Base-by-base conservation (phyloP, 2,329 filamentous ascomycete species). In the Sporothrix variecibatus region DNA sequence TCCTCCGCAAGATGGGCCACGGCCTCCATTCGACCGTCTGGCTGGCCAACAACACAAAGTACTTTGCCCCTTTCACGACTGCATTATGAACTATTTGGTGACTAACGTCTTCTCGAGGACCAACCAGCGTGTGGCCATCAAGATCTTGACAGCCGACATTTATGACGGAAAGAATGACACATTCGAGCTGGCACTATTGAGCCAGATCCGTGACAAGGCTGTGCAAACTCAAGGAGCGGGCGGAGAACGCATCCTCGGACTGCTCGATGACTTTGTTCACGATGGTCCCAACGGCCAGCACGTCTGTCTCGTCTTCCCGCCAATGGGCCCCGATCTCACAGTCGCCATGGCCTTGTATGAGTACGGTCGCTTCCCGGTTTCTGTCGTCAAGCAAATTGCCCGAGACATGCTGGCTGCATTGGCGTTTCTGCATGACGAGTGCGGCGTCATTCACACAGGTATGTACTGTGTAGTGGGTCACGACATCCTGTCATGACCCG, bases 1-100 rank as follows among this genome's bases (percentile, higher is more conserved):
- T 72, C 9, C 38, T 74, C 4, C 23, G 69, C 3, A 74, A 72
- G 23, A 51, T 74, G 9, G 73, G 73, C 15, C 72, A 62, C 34
- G 69, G 73, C 34, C 3, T 46, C 3, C 72, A 67, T 23, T 74
- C 73, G 11, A 74, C 73, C 5, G 73, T 74, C 2, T 74, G 73
- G 73, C 38, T 74, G 34, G 73, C 69, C 8, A 31, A 72, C 43
- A 51, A 72, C 38, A n/a, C n/a, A 28, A 8, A 62, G 68, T 71
- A 43, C 26, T 8, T 15, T 3, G 3, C 43, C 43, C 43, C 15
- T 2, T 49, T 49, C 43, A 5, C 8, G 6, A 3, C 43, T 67
- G 67, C 1, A n/a, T 40, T 8, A 34, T 43, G 28, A n/a, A n/a
- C n/a, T n/a, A 15, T 64, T 31, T 58, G 17, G n/a, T 40, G 7